Evolutionary conservation across 2,329 filamentous ascomycete genomes (phyloP).

Genomic region (Lecanicillium sp.): DNA sequence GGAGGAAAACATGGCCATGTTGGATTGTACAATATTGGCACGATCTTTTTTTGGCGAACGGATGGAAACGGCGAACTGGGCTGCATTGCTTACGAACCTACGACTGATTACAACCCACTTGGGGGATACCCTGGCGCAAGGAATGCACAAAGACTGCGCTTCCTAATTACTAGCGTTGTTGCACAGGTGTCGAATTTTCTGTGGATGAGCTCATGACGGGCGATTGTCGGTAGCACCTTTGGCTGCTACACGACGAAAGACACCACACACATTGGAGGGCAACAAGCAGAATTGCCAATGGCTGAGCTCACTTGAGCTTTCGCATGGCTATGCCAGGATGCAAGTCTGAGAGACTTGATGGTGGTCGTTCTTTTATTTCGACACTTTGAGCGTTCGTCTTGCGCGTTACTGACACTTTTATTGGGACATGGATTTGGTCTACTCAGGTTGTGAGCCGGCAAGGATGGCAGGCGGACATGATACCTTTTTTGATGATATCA

Average conservation of each 20-base stretch:
- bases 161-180: slow-evolving; percentile 3
- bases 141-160: slow-evolving; percentile 9
- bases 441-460: slow-evolving; percentile 21
- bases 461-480: slow-evolving; percentile 23
- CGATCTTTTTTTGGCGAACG: slow-evolving; percentile 29
- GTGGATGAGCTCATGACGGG: slow-evolving; percentile 2
- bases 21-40: slow-evolving; percentile 40
- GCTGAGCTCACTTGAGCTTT: slow-evolving; percentile 7
- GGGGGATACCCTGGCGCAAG: slow-evolving; percentile 1
- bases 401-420: slow-evolving; percentile 7
- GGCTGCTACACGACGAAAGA: slow-evolving; percentile 12
- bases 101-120: slow-evolving; percentile 16
- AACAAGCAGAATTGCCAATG: slow-evolving; percentile 13
- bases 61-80: slow-evolving; percentile 29
- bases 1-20: slow-evolving; percentile 17
- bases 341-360: neutral
- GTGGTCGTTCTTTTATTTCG: slow-evolving; percentile 4
- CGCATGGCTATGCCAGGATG: slow-evolving; percentile 10
- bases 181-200: slow-evolving; percentile 8
- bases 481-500: slow-evolving; percentile 31
- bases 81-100: slow-evolving; percentile 26
- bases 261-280: slow-evolving; percentile 4
- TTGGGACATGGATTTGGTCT: slow-evolving; percentile 20
- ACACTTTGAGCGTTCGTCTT: slow-evolving; percentile 6
- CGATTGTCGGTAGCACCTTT: slow-evolving; percentile 13